These are phyloP conservation scores for Nannochloropsis oceanica DNA, from an alignment of 108 stramenopile species.

Conservation along the genomic window DNA sequence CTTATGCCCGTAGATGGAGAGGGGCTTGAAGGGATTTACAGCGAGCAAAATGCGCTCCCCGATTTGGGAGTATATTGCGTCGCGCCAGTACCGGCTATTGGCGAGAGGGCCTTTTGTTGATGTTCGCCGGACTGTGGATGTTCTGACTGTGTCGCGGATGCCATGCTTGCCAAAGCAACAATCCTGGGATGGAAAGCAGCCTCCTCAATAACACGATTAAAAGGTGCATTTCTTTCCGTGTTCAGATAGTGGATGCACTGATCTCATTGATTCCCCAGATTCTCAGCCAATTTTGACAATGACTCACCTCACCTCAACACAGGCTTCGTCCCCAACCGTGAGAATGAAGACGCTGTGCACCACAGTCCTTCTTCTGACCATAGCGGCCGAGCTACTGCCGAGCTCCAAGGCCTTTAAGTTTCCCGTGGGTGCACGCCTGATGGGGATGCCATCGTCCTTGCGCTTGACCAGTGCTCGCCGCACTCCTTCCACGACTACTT, in stretches of 20 bases:
- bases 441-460: background rate
- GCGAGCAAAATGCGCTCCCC: slow-evolving; percentile 70
- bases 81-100: slow-evolving; percentile 48
- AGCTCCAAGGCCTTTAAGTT: background rate
- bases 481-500: background rate
- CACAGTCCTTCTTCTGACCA: background rate
- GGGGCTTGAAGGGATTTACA: slow-evolving; percentile 66
- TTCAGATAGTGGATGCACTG: no score
- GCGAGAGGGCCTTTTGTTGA: slow-evolving; percentile 10
- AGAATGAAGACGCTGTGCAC: background rate
- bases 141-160: no score
- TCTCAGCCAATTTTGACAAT: no score
- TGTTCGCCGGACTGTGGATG: no score
- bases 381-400: background rate
- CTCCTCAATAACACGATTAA: no score
- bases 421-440: background rate
- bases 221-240: no score
- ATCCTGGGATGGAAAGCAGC: no score
- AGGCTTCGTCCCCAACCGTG: no score
- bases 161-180: no score
- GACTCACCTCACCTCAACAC: no score
- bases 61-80: slow-evolving; percentile 66
- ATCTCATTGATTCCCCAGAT: no score
- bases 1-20: slow-evolving; percentile 12
- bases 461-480: background rate